Conservation (phyloP, 2,329 filamentous ascomycete genomes). For the Trematosphaeria pertusa region DNA sequence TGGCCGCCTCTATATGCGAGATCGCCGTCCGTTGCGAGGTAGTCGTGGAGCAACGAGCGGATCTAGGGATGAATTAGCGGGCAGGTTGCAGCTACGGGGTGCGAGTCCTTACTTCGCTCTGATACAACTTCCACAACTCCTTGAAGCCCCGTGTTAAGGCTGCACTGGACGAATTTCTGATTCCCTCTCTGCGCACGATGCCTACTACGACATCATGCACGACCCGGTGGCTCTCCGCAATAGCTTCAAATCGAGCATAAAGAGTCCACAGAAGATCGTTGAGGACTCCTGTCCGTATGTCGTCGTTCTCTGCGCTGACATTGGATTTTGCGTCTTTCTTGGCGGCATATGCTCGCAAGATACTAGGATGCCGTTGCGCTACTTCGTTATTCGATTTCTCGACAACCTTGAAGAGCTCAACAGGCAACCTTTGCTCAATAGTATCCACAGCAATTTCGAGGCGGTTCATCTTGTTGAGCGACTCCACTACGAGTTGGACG, state of each 20-base stretch:
- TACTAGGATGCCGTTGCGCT: conserved; percentile 88
- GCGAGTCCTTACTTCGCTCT: conserved; percentile 72
- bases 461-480: conserved; percentile 86
- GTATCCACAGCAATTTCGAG: conserved; percentile 86
- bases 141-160: conserved; percentile 87
- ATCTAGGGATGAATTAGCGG: conserved; percentile 59
- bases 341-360: conserved; percentile 61
- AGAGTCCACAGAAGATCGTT: conserved; percentile 91
- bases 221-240: conserved; percentile 92
- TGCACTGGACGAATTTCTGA: conserved; percentile 60
- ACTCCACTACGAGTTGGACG: conserved; percentile 84
- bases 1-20: conserved; percentile 63
- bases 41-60: conserved; percentile 90
- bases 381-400: conserved; percentile 95
- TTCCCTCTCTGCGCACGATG: conserved; percentile 81
- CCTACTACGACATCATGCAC: conserved; percentile 91
- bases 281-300: conserved; percentile 82
- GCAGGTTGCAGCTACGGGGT: too few species aligned
- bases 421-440: conserved; percentile 89
- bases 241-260: conserved; percentile 96
- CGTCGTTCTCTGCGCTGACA: conserved; percentile 66
- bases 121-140: conserved; percentile 96
- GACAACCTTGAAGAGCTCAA: conserved; percentile 92
- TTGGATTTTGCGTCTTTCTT: conserved; percentile 68
- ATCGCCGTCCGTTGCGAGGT: conserved; percentile 91